Evolutionary conservation across 2,329 filamentous ascomycete genomes (phyloP).

Genomic region (Fusarium nematophilum): DNA sequence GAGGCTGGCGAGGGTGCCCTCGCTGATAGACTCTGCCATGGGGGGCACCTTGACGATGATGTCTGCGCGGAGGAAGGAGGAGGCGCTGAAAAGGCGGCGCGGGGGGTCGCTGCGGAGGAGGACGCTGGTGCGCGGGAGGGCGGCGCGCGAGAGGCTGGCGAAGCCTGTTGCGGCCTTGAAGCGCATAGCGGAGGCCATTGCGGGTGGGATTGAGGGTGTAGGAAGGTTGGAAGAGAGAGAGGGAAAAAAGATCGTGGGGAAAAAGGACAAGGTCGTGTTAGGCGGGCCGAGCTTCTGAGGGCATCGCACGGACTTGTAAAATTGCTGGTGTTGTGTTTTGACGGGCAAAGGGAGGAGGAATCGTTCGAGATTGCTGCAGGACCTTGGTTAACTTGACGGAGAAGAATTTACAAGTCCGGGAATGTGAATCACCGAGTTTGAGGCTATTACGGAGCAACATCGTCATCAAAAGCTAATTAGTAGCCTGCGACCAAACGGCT

Average conservation of each 20-base stretch:
- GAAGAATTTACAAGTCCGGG: not conserved
- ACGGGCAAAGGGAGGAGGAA: not conserved
- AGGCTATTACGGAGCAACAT: not conserved
- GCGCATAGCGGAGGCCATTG: conserved; percentile 40
- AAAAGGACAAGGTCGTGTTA: too few species aligned
- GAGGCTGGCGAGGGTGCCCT: conserved; percentile 44
- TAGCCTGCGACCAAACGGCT: too few species aligned
- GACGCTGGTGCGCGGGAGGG: too few species aligned
- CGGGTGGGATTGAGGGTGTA: not conserved
- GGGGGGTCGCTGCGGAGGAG: conserved; percentile 38
- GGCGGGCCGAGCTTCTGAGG: conserved; percentile 33
- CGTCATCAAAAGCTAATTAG: conserved; percentile 11
- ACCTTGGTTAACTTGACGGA: not conserved
- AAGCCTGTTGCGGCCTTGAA: conserved; percentile 38
- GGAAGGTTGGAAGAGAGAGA: not conserved
- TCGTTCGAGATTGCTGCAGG: not conserved
- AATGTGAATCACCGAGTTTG: not conserved
- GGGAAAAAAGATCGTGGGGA: conserved; percentile 24
- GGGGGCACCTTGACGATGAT: conserved; percentile 44
- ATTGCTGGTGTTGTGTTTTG: conserved; percentile 11
- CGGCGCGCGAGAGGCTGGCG: conserved; percentile 29
- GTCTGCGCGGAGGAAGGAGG: conserved; percentile 34
- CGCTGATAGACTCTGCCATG: conserved; percentile 50
- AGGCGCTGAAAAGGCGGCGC: conserved; percentile 38
- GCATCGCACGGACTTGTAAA: conserved; percentile 36